Percentiles rank a stretch among this genome's conserved stretches.
These are phyloP conservation scores for Pyrenula aspistea DNA, from an alignment of 495 filamentous ascomycete genomes.

Conservation along the genomic window DNA sequence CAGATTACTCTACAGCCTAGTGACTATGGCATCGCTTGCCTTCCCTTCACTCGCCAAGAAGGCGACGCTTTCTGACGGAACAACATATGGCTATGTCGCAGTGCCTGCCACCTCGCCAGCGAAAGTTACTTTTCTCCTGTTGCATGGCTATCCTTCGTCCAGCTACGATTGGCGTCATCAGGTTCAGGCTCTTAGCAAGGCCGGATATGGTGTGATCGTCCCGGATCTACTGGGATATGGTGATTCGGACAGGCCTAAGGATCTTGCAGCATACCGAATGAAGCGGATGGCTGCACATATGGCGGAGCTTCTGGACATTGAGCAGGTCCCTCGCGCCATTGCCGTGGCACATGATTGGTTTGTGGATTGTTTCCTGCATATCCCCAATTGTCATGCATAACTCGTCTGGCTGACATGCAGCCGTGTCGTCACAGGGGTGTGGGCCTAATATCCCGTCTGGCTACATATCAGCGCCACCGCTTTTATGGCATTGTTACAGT, in stretches of 20 bases:
- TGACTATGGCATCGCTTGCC: constrained; percentile 10
- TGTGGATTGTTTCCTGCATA: too few species aligned
- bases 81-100: constrained; percentile 21
- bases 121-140: constrained; percentile 24
- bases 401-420: too few species aligned
- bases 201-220: constrained; percentile 31
- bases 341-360: constrained; percentile 1
- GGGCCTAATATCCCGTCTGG: constrained; percentile 1
- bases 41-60: constrained; percentile 2
- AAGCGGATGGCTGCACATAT: constrained; percentile 24
- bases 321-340: constrained; percentile 4
- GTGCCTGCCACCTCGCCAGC: constrained; percentile 10
- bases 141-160: constrained; percentile 32
- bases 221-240: constrained; percentile 41
- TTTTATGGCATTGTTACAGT: constrained; percentile 1
- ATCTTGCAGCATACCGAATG: constrained; percentile 17
- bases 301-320: constrained; percentile 19
- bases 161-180: constrained; percentile 32
- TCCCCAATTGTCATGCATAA: too few species aligned
- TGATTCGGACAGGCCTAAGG: constrained; percentile 24
- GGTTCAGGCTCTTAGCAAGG: constrained; percentile 16
- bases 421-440: too few species aligned
- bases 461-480: constrained; percentile 3
- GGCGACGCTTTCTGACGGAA: constrained; percentile 11
- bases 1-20: neutral